Base-by-base conservation (phyloP, 257 asterid genomes). In the Scutellaria galericulata region DNA sequence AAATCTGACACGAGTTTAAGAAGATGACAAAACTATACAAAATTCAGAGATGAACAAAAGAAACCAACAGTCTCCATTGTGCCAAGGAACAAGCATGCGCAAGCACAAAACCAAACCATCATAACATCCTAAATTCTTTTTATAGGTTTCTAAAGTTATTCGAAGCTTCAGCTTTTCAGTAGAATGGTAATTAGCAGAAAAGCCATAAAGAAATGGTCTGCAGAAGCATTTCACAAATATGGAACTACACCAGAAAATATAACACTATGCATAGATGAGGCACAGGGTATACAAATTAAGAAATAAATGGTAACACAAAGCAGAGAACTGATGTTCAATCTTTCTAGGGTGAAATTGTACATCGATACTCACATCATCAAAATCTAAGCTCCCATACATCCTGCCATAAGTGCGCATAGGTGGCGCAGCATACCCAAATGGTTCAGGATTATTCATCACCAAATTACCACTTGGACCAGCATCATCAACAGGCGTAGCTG, bases 401-500 rank as follows among this genome's bases (percentile, higher is more conserved):
- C 98, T 86, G 72, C 94, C 90, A 79, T 92, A 95, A 40, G 87
- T 7, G 27, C 95, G 97, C 87, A 88, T 70, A 48, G 96, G 97
- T 51, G 93, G 96, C 57, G 94, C 96, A 60, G 96, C 90, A 63
- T 86, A 90, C 45, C 91, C 96, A 77, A 84, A 92, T 50, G 94
- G 92, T 74, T 92, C 98, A 11, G 90, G 91, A 79, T 81, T 83
- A 77, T 79, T 85, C 86, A 80, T 83, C 88, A 83, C 56, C 74
- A 83, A 78, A 83, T 79, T 84, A 67, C 84, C 77, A 81, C 99
- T 89, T 10, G 93, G 89, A 56, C 93, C 95, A 67, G 93, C 92
- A 80, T 92, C 99, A 78, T 95, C 99, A 83, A 95, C 51, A 15
- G 98, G 98, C 37, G 99, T 95, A 61, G 99, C 98, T 63, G 99